phyloP scores from a whole-genome alignment of 2,329 filamentous ascomycete genomes.

The Diaporthe velutina region DNA sequence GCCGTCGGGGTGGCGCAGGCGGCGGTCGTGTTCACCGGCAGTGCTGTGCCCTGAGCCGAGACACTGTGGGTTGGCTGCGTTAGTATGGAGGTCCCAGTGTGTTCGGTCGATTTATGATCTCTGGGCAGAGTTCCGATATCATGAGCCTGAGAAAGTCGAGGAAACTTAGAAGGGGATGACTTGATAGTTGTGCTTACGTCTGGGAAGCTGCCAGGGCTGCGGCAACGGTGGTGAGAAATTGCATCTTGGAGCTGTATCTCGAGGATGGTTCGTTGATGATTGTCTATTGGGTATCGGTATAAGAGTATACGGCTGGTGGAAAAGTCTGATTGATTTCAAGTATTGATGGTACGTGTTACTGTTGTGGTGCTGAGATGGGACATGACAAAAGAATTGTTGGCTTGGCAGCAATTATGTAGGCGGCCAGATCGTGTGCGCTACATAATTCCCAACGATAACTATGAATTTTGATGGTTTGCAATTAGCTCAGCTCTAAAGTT shows the following conservation, averaged over 20 bases:
- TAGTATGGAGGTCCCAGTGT: neutral
- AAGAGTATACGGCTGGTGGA: neutral
- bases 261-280: rapidly evolving
- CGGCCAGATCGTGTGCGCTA: too few species aligned
- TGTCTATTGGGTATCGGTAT: neutral
- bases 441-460: too few species aligned
- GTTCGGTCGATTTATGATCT: neutral
- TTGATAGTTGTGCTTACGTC: neutral
- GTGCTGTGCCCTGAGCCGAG: neutral
- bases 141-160: too few species aligned
- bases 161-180: neutral
- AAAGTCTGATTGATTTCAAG: neutral
- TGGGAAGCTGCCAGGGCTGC: neutral
- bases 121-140: neutral
- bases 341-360: neutral
- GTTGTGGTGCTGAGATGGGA: neutral
- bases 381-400: neutral
- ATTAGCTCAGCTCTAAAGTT: too few species aligned
- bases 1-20: slow-evolving; percentile 26
- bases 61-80: neutral
- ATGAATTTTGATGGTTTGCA: too few species aligned
- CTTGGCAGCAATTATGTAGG: too few species aligned
- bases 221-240: neutral
- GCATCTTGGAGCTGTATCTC: neutral
- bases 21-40: too few species aligned